Conservation (phyloP, 148 eudicot species). For the Chenopodium quinoa region DNA sequence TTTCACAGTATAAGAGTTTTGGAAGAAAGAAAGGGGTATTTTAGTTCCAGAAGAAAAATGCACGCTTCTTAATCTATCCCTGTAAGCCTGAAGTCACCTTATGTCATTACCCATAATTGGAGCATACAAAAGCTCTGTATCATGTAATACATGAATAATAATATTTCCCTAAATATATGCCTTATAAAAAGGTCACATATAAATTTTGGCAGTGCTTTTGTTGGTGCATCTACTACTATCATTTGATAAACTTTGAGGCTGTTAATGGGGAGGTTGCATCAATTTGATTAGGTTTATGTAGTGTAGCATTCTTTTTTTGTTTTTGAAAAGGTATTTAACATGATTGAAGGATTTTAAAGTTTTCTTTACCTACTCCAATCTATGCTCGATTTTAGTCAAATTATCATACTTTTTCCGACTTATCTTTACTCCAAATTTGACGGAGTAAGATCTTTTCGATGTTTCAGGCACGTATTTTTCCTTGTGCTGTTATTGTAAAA, state of each 20-base stretch:
- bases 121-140: conserved; percentile 12
- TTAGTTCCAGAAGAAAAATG: conserved; percentile 7
- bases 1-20: too few relatives aligned
- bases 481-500: too few relatives aligned
- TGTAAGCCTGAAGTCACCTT: conserved; percentile 24
- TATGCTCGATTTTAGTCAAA: background rate
- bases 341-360: background rate
- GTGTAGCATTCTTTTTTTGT: background rate
- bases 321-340: background rate
- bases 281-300: background rate
- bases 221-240: conserved; percentile 20
- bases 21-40: background rate
- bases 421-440: background rate
- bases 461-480: too few relatives aligned
- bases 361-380: conserved; percentile 1
- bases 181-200: background rate
- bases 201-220: conserved; percentile 1
- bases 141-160: conserved; percentile 6
- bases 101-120: conserved; percentile 29
- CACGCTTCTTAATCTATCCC: background rate
- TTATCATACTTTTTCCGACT: background rate
- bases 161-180: conserved; percentile 9
- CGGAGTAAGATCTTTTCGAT: too few relatives aligned
- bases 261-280: background rate
- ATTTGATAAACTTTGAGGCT: conserved; percentile 13